Base-by-base conservation (phyloP, 257 asterid genomes). In the Buddleja alternifolia region DNA sequence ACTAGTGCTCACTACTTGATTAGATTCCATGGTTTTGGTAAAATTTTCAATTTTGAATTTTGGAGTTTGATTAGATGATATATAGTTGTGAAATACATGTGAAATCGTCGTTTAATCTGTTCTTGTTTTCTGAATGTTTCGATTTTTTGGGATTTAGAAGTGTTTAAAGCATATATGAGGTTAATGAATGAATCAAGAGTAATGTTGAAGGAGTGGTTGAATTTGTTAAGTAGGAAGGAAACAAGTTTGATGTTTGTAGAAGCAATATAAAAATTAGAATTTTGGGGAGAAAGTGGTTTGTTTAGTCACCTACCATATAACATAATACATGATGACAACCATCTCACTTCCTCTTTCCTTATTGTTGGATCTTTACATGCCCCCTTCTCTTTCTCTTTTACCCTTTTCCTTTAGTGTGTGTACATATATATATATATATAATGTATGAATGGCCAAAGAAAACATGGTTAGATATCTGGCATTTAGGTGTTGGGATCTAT, bases 261-360 rank as follows among this genome's bases (percentile, higher is more conserved):
- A 66, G 58, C 58, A 69, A 69, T 54, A 55, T 45, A 50, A 69
- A 61, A 69, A 40, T 57, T 51, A 54, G 36, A 36, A 11, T 47
- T 62, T 65, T 60, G 64, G 24, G 70, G 7, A 61, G 78, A 54
- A 72, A 44, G 73, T 55, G 73, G 79, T 77, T 29, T 75, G 78
- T 62, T 70, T 73, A 80, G 81, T 74, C 75, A 78, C 72, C 79
- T 63, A 55, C 54, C 71, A 60, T 62, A 53, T 47, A 64, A 65
- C 69, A 77, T 47, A 50, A n/a, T 68, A 71, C 78, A 47, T 61
- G 47, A 47, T 61, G 47, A 48, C 48, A 73, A 66, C 72, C 73
- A 25, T 53, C 41, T 58, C 68, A 57, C 48, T 73, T 51, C 50
- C 70, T 53, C 36, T 73, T 71, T 75, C 78, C 53, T 54, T 71